Percentiles rank a stretch among this genome's conserved stretches.
phyloP scores from a whole-genome alignment of 139 green algal species.

The Micromonas pusilla region DNA sequence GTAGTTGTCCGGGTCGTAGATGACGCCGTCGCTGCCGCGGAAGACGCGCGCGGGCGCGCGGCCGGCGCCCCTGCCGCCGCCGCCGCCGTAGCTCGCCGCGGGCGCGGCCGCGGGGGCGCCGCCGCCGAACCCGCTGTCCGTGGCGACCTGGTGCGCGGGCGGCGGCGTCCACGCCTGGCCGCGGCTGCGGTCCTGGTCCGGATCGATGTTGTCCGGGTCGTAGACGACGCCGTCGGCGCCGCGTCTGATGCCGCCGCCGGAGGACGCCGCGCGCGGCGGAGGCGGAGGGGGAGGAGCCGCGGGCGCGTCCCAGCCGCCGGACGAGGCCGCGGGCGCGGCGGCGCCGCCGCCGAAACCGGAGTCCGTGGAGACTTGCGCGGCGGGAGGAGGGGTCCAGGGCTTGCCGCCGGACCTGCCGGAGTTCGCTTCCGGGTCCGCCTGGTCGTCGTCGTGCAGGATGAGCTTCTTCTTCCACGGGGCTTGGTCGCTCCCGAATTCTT shows the following conservation, averaged over 20 bases:
- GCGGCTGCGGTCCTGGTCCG: neutral
- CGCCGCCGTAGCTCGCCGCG: too few relatives aligned
- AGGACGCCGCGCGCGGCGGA: neutral
- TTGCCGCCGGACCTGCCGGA: neutral
- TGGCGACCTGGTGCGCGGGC: neutral
- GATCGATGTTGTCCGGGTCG: neutral
- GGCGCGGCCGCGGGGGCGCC: too few relatives aligned
- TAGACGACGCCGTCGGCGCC: neutral
- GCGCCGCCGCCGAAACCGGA: too few relatives aligned
- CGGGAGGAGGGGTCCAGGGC: neutral
- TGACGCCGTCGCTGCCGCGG: neutral
- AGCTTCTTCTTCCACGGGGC: neutral
- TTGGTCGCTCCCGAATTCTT: neutral
- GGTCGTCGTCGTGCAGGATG: neutral
- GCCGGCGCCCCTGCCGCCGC: too few relatives aligned
- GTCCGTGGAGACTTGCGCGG: neutral
- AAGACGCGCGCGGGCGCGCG: too few relatives aligned
- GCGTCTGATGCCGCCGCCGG: neutral
- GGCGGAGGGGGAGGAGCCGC: neutral
- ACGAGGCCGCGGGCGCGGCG: neutral
- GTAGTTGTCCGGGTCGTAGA: neutral
- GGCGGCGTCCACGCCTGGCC: neutral
- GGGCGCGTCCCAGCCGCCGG: neutral
- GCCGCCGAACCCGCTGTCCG: too few relatives aligned
- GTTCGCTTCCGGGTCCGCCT: neutral